phyloP scores from a whole-genome alignment of 176 grass and related monocot species.

The Aegilops sharonensis region DNA sequence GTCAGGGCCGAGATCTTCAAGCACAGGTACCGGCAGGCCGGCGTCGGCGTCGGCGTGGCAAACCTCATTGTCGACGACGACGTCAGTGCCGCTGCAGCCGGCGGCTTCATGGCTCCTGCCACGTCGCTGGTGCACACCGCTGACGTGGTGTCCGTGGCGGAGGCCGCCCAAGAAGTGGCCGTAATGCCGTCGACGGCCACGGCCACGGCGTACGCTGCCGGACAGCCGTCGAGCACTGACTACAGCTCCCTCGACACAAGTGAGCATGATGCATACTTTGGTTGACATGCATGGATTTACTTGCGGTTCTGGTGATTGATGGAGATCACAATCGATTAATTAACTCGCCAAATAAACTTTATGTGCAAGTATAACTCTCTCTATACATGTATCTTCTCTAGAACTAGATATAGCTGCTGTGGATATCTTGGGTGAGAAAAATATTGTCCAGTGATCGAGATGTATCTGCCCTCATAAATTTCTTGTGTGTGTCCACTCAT shows the following conservation, averaged over 20 bases:
- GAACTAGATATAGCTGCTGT: conserved; percentile 32
- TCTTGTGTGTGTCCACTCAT: conserved; percentile 19
- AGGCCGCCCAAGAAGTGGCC: neutral
- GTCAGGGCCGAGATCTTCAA: conserved; percentile 81
- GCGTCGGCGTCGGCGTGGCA: neutral
- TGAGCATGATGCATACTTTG: conserved; percentile 79
- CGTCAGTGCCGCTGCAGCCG: neutral
- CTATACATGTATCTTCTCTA: conserved; percentile 20
- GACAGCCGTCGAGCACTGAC: conserved; percentile 44
- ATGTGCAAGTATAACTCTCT: conserved; percentile 34
- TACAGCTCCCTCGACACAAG: conserved; percentile 59
- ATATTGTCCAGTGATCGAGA: neutral
- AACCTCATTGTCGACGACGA: neutral
- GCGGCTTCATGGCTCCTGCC: conserved; percentile 6
- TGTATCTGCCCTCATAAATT: conserved; percentile 16
- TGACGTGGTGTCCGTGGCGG: conserved; percentile 39
- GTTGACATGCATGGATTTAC: conserved; percentile 48
- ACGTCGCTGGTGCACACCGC: neutral
- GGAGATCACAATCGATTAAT: conserved; percentile 18
- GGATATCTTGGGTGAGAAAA: conserved; percentile 25
- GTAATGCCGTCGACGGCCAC: conserved; percentile 38
- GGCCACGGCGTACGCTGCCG: conserved; percentile 34
- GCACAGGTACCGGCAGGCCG: conserved; percentile 63
- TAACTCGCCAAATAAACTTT: conserved; percentile 21
- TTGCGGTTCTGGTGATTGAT: conserved; percentile 45